phyloP scores from a whole-genome alignment of 345 rosid genomes.

The Gossypium australe region DNA sequence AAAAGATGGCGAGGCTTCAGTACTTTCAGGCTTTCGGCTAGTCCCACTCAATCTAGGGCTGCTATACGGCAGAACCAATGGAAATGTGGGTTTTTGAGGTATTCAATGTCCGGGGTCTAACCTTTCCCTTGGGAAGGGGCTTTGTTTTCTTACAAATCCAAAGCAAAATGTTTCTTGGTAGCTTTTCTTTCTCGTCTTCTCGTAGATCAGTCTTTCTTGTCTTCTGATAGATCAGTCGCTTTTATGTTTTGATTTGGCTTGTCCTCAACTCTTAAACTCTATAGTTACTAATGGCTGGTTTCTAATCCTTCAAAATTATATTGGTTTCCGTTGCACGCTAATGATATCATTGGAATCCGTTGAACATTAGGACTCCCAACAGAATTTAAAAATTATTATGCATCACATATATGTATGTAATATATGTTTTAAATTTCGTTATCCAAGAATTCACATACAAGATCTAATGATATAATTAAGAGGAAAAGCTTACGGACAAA shows the following conservation, averaged over 20 bases:
- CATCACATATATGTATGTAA: no score
- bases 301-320: not conserved
- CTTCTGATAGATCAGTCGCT: not conserved
- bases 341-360: no score
- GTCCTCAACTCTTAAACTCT: not conserved
- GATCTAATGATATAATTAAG: no score
- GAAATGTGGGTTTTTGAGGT: conserved; percentile 9
- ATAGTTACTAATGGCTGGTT: not conserved
- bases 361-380: no score
- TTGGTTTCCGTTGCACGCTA: not conserved
- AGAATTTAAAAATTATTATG: no score
- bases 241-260: not conserved
- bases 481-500: no score
- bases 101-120: conserved; percentile 4
- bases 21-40: not conserved
- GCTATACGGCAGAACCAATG: not conserved
- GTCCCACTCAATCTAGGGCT: not conserved
- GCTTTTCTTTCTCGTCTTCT: conserved; percentile 11
- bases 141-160: not conserved
- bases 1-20: not conserved
- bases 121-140: conserved; percentile 21
- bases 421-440: no score
- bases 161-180: conserved; percentile 10
- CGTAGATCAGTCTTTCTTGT: not conserved
- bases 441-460: no score